Percentiles rank a stretch among this genome's conserved stretches.
phyloP scores from a whole-genome alignment of 2,329 filamentous ascomycete species.

The Akanthomyces uredinophilus region DNA sequence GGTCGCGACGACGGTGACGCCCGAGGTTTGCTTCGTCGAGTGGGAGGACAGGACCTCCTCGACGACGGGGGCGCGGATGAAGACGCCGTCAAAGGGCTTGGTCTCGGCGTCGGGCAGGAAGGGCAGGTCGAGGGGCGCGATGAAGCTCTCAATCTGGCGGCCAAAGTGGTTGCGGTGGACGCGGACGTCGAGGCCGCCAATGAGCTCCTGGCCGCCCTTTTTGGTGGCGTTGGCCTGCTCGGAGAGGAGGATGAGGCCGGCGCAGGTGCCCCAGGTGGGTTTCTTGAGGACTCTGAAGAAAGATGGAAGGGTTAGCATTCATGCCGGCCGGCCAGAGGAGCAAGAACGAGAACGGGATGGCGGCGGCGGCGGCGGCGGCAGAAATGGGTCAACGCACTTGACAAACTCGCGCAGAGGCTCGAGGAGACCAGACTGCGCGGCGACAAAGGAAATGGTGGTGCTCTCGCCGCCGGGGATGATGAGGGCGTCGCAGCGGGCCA shows the following conservation, averaged over 20 bases:
- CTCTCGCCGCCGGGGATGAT: constrained; percentile 93
- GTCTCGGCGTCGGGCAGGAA: constrained; percentile 49
- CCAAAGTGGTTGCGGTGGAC: constrained; percentile 96
- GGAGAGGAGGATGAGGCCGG: constrained; percentile 84
- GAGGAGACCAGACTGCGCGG: constrained; percentile 71
- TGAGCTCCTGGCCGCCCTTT: constrained; percentile 84
- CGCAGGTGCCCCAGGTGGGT: constrained; percentile 94
- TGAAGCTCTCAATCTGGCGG: constrained; percentile 86
- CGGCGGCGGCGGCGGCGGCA: too few relatives aligned
- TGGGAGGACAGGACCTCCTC: constrained; percentile 64
- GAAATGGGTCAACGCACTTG: constrained; percentile 56
- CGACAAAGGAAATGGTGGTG: constrained; percentile 87
- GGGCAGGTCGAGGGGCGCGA: constrained; percentile 65
- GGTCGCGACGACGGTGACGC: constrained; percentile 48
- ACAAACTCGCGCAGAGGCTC: constrained; percentile 86
- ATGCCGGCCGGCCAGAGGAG: too few relatives aligned
- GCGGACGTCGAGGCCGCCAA: constrained; percentile 84
- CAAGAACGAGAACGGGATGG: too few relatives aligned
- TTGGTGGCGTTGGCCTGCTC: constrained; percentile 86
- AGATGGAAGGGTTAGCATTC: too few relatives aligned
- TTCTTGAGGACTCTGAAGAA: constrained; percentile 61
- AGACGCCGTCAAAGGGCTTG: constrained; percentile 67
- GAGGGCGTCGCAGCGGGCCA: constrained; percentile 71
- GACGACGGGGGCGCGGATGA: constrained; percentile 91
- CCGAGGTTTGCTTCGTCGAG: constrained; percentile 18